Evolutionary conservation across 192 early-diverging fungal genomes (phyloP), one percentile per base, ranked within the genome.

Genomic region (Jimgerdemannia flammicorona): DNA sequence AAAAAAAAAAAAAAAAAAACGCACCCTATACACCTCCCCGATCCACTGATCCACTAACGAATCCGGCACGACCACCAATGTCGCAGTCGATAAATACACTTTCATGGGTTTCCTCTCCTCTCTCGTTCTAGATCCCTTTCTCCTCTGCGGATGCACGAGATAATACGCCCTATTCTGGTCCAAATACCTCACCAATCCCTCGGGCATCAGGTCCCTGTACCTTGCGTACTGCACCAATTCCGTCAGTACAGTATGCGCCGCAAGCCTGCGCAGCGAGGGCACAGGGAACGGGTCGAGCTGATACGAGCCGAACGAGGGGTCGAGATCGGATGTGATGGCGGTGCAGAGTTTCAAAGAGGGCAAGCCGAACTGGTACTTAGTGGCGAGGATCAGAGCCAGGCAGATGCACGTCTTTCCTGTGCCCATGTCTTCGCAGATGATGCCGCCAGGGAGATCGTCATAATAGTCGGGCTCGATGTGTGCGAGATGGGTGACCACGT

Each of bases 351-450:
- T 7, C 67, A 10, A 40, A 7, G 84, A 85, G 4, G 87, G 79
- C n/a, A 70, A 70, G 17, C 84, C 83, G 79, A 85, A 84, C 64
- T 91, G 87, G 40, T 89, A 79, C 49, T 86, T 86, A 1, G 93
- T 93, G 41, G 84, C 79, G 4, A 91, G 77, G 18, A 91, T 87
- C 8, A 90, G 77, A 9, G 92, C 88, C 11, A 95, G 78, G 64
- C 90, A 91, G 20, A 92, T 87, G 76, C 89, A 88, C 0, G 92
- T 94, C 74, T 94, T 94, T 7, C 94, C 95, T 3, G 91, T 93
- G n/a, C 95, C 84, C 95, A 96, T 96, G 41, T 95, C 93, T 75
- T 95, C 95, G 79, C 91, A 94, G 63, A 96, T 89, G 69, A 96
- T 92, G 0, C 95, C 93, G 20, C 90, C 91, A 6, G 74, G 79